These are phyloP conservation scores for Carex littledalei DNA, from an alignment of 176 grass and related monocot genomes.

Conservation along the genomic window DNA sequence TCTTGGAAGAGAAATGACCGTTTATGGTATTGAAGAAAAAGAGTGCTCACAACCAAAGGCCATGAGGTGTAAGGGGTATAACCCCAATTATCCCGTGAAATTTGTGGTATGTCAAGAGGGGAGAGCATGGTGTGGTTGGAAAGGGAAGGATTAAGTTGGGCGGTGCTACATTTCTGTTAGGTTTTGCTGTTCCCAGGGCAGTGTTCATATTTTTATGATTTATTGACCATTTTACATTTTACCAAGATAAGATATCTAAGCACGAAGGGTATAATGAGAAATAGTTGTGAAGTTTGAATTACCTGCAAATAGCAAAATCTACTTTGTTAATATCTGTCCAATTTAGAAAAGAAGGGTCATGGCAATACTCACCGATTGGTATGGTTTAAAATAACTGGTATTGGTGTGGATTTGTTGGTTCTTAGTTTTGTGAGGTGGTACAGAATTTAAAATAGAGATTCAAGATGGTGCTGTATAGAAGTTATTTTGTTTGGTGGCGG, in stretches of 20 bases:
- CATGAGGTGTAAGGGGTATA: slow-evolving; percentile 22
- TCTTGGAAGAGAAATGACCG: slow-evolving; percentile 7
- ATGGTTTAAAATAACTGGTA: slow-evolving; percentile 1
- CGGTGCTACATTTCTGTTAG: slow-evolving; percentile 14
- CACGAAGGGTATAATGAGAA: not conserved
- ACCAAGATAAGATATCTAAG: not conserved
- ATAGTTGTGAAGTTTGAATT: slow-evolving; percentile 4
- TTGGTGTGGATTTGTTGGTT: slow-evolving; percentile 11
- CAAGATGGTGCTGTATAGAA: slow-evolving; percentile 50
- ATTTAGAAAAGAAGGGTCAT: slow-evolving; percentile 18
- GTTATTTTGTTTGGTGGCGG: slow-evolving; percentile 37
- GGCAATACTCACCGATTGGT: not conserved
- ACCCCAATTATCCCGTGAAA: slow-evolving; percentile 21
- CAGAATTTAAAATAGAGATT: slow-evolving; percentile 7
- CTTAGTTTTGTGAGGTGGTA: not conserved
- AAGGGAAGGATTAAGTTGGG: slow-evolving; percentile 11
- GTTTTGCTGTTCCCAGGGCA: slow-evolving; percentile 6
- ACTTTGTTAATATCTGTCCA: slow-evolving; percentile 8
- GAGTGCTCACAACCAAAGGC: slow-evolving; percentile 15
- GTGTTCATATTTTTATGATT: not conserved
- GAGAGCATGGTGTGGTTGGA: slow-evolving; percentile 12
- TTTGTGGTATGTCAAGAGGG: slow-evolving; percentile 15
- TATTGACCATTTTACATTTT: slow-evolving; percentile 8
- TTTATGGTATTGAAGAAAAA: slow-evolving; percentile 1
- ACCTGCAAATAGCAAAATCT: slow-evolving; percentile 18